phyloP scores from a whole-genome alignment of 495 filamentous ascomycete species.

The Neurospora sublineolata region DNA sequence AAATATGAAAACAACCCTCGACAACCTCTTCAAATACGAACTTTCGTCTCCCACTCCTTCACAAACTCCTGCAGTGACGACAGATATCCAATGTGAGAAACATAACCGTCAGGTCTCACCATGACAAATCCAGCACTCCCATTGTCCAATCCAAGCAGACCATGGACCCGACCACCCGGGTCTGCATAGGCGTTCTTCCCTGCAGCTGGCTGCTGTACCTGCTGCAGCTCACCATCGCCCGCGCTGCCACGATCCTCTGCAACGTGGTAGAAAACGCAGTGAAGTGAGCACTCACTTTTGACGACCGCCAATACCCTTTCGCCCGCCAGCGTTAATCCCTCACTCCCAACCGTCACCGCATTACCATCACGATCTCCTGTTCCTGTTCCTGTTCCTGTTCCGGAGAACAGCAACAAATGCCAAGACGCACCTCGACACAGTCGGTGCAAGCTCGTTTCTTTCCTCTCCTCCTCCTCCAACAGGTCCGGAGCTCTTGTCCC shows the following conservation, averaged over 20 bases:
- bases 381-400: not conserved
- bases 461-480: constrained; percentile 1
- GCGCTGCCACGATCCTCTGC: not conserved
- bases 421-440: constrained; percentile 14
- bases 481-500: not conserved
- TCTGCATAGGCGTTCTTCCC: constrained; percentile 12
- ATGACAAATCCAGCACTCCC: constrained; percentile 21
- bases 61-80: constrained; percentile 18
- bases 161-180: constrained; percentile 18
- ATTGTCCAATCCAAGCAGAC: constrained; percentile 22
- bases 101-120: constrained; percentile 31
- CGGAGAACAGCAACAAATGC: constrained; percentile 29
- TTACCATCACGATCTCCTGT: not conserved
- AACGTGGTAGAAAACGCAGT: constrained; percentile 5
- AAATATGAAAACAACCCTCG: not conserved
- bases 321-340: constrained; percentile 6
- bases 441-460: constrained; percentile 16
- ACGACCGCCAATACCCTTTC: constrained; percentile 6
- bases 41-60: not conserved
- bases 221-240: not conserved
- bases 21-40: not conserved
- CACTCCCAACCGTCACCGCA: constrained; percentile 6
- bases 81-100: constrained; percentile 27
- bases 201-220: not conserved
- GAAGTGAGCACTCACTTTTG: constrained; percentile 6